These are phyloP conservation scores for Xanthoceras sorbifolium DNA, from an alignment of 345 rosid species.

Conservation along the genomic window DNA sequence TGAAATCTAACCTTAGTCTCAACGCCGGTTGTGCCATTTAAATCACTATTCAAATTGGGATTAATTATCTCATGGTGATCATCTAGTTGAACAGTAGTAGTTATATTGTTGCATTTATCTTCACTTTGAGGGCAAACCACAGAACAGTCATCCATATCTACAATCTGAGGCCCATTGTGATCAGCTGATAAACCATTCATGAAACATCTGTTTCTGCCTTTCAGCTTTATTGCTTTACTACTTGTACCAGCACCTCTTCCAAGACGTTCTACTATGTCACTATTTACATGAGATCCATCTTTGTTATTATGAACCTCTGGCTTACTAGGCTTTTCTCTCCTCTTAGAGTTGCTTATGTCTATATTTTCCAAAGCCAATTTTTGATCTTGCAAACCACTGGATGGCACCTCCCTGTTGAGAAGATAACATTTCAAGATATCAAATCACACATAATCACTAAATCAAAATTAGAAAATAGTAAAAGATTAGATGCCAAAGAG, in stretches of 20 bases:
- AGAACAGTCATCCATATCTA: conserved; percentile 27
- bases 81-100: conserved; percentile 13
- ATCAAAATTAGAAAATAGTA: neutral
- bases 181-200: conserved; percentile 15
- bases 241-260: neutral
- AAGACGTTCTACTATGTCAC: neutral
- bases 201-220: conserved; percentile 1
- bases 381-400: conserved; percentile 13
- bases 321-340: conserved; percentile 13
- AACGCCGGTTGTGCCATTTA: conserved; percentile 14
- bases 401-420: conserved; percentile 21
- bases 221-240: conserved; percentile 15
- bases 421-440: neutral
- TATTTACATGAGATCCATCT: neutral
- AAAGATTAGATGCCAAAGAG: neutral
- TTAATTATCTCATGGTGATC: conserved; percentile 20
- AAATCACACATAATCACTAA: neutral
- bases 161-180: conserved; percentile 7
- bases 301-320: conserved; percentile 12
- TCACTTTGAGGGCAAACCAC: conserved; percentile 2
- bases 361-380: conserved; percentile 9
- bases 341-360: conserved; percentile 2
- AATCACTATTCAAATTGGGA: conserved; percentile 16
- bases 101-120: conserved; percentile 15
- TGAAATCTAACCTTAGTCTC: conserved; percentile 19